phyloP scores from a whole-genome alignment of 225 moss, liverwort and hornwort genomes.

The Polytrichum formosum region DNA sequence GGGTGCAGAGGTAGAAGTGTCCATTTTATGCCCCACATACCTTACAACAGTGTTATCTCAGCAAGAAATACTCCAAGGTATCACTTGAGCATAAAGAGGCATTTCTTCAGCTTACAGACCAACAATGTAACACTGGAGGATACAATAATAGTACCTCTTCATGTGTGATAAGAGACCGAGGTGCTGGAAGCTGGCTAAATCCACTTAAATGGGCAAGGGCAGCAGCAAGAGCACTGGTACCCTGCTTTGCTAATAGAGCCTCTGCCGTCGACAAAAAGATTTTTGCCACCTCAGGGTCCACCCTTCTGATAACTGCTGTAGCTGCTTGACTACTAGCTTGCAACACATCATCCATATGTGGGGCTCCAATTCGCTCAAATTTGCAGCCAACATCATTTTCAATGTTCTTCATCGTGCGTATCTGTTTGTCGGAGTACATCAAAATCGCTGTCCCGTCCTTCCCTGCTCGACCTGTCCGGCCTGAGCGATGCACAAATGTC shows the following conservation, averaged over 20 bases:
- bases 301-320: slow-evolving; percentile 54
- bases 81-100: too few relatives aligned
- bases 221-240: slow-evolving; percentile 64
- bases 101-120: neutral
- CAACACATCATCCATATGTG: slow-evolving; percentile 61
- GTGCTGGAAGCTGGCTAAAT: slow-evolving; percentile 68
- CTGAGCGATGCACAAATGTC: slow-evolving; percentile 80
- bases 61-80: too few relatives aligned
- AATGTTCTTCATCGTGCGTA: slow-evolving; percentile 68
- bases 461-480: slow-evolving; percentile 78
- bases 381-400: slow-evolving; percentile 71
- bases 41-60: too few relatives aligned
- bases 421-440: slow-evolving; percentile 54
- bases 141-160: slow-evolving; percentile 47
- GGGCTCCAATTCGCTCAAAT: slow-evolving; percentile 55
- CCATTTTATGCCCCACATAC: too few relatives aligned
- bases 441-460: slow-evolving; percentile 72
- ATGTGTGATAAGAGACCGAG: slow-evolving; percentile 68
- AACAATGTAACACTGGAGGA: neutral
- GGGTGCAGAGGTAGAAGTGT: too few relatives aligned
- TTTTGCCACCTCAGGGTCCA: slow-evolving; percentile 58
- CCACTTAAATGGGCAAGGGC: slow-evolving; percentile 81
- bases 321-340: slow-evolving; percentile 58
- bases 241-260: slow-evolving; percentile 50
- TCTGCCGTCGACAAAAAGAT: slow-evolving; percentile 67